These are phyloP conservation scores for Arthrobotrys pseudoclavata DNA, from an alignment of 2,329 filamentous ascomycete species.

Conservation along the genomic window DNA sequence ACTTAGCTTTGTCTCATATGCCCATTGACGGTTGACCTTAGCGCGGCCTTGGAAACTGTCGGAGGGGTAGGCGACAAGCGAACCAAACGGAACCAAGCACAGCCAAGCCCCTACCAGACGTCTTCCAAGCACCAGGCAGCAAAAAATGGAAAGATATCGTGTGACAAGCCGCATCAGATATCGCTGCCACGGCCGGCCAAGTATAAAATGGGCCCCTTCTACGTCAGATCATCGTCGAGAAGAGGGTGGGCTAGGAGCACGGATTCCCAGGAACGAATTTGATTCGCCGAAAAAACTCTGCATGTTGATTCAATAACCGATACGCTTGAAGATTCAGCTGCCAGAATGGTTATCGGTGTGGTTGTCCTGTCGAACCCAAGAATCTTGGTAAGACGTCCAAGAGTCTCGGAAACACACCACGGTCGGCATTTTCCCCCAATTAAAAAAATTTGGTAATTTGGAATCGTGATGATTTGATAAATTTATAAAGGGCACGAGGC, in stretches of 20 bases:
- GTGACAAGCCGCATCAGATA: conserved; percentile 5
- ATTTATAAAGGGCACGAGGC: neutral
- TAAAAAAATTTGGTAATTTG: neutral
- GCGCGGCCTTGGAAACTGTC: conserved; percentile 5
- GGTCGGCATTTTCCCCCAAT: neutral
- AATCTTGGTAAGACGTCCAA: conserved; percentile 18
- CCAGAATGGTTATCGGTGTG: conserved; percentile 1
- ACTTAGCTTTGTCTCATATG: conserved; percentile 15
- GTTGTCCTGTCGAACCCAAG: neutral
- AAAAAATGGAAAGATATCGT: conserved; percentile 10
- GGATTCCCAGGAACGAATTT: neutral
- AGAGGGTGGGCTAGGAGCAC: conserved; percentile 4
- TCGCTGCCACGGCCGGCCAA: conserved; percentile 11
- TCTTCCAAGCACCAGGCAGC: conserved; percentile 5
- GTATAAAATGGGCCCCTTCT: conserved; percentile 1
- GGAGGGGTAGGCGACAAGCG: conserved; percentile 20
- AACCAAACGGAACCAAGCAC: conserved; percentile 17
- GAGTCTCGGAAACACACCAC: conserved; percentile 16
- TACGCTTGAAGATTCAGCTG: neutral
- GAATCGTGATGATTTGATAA: conserved; percentile 1
- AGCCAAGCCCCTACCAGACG: conserved; percentile 14
- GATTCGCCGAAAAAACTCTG: conserved; percentile 6
- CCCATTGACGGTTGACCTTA: conserved; percentile 4
- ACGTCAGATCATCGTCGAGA: conserved; percentile 9
- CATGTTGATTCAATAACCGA: neutral